Evolutionary conservation across 306 rosid genomes (phyloP).

Genomic region (Rubus idaeus): DNA sequence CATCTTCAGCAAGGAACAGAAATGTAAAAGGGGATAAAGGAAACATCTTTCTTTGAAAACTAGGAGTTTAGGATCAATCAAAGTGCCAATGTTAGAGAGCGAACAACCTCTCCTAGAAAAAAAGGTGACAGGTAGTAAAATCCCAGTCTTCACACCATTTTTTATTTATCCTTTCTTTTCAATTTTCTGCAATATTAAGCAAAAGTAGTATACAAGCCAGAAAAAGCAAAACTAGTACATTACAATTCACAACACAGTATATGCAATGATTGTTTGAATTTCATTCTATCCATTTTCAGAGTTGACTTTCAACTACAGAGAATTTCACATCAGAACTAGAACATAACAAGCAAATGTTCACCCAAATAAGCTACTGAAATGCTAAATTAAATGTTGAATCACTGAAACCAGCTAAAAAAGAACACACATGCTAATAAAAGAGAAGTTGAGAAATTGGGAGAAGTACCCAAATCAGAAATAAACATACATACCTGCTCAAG

Average conservation of each 20-base stretch:
- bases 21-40: not conserved
- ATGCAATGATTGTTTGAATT: not conserved
- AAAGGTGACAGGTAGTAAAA: not conserved
- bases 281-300: conserved; percentile 4
- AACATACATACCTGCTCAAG: conserved; percentile 64
- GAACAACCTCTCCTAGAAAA: not conserved
- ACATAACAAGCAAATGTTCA: not conserved
- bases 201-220: not conserved
- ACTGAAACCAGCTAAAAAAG: conserved; percentile 3
- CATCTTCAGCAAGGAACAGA: conserved; percentile 5
- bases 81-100: not conserved
- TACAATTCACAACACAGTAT: not conserved
- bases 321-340: conserved; percentile 1
- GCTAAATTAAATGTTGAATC: conserved; percentile 17
- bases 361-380: conserved; percentile 11
- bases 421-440: not conserved
- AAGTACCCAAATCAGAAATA: conserved; percentile 12
- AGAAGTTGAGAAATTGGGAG: not conserved
- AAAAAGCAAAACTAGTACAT: conserved; percentile 9
- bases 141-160: not conserved
- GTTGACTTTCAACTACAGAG: conserved; percentile 14
- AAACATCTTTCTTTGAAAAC: not conserved
- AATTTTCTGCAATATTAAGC: not conserved
- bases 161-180: not conserved
- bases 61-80: not conserved